Base-by-base conservation (phyloP, 2,329 filamentous ascomycete genomes). In the Colletotrichum brevisporum region DNA sequence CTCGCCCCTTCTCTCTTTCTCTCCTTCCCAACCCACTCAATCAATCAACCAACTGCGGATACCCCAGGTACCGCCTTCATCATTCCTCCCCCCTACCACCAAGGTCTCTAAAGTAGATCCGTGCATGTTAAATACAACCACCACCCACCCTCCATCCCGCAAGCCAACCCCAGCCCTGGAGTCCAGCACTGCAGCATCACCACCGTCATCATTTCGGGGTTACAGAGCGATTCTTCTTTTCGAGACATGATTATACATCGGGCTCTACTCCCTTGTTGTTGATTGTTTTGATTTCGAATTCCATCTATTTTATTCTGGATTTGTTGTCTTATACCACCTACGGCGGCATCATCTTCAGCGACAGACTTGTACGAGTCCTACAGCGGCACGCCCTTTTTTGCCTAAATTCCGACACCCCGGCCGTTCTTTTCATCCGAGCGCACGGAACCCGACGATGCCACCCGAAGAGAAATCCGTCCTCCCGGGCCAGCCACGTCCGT, bases 81-180 rank as follows among this genome's bases (percentile, higher is more conserved):
- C 31, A 36, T 36, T 36, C 31, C 26, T 52, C 27, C 9, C 18
- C 48, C 13, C 21, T 6, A 58, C 36, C 45, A 24, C 18, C 47
- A 31, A 47, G 45, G 21, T 26, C 18, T 52, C 58, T 18, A 31
- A 31, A 36, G 58, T 43, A 54, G 59, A 53, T 62, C 50, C 59
- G 47, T 54, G 18, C 43, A 50, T 55, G n/a, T 65, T 69, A 66
- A 66, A 69, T 56, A 69, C 62, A 47, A 51, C 55, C 50, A 56
- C 65, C 26, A 55, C 36, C 59, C 48, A 27, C 61, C 48, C 31
- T 9, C n/a, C 60, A n/a, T 5, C 5, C 16, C n/a, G 50, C 15
- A 18, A 8, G n/a, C 16, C 8, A 21, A 6, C n/a, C 41, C 27
- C 41, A 56, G 52, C 43, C 41, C 8, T 47, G 58, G 15, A 51